Evolutionary conservation across 192 early-diverging fungal species (phyloP).

Genomic region (Lobosporangium transversale): DNA sequence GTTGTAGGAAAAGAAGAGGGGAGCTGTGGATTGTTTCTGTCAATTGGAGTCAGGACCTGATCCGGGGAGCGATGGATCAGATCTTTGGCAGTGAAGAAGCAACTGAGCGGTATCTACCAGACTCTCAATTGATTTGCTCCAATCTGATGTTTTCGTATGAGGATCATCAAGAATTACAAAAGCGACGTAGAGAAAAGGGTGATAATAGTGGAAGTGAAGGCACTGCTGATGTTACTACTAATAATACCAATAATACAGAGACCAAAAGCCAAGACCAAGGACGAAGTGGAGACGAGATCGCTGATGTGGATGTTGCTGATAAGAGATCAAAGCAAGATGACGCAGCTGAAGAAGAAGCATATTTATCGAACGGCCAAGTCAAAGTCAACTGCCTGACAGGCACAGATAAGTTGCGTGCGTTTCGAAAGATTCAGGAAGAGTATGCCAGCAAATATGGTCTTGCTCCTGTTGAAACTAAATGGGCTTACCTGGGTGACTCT

Average conservation of each 20-base stretch:
- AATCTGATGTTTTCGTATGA: constrained; percentile 34
- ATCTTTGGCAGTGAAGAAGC: constrained; percentile 48
- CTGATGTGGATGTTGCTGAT: background rate
- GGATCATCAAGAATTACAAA: constrained; percentile 18
- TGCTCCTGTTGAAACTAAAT: constrained; percentile 21
- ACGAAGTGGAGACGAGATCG: background rate
- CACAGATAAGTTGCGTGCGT: constrained; percentile 46
- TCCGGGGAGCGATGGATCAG: constrained; percentile 44
- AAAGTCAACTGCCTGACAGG: constrained; percentile 31
- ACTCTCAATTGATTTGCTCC: constrained; percentile 40
- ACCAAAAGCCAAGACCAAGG: too few species aligned
- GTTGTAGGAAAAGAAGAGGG: constrained; percentile 2
- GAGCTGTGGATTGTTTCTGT: constrained; percentile 44
- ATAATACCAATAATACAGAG: background rate
- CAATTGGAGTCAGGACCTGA: constrained; percentile 50
- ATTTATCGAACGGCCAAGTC: constrained; percentile 31
- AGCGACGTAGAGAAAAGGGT: constrained; percentile 15
- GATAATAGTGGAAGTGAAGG: background rate
- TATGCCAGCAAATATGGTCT: constrained; percentile 29
- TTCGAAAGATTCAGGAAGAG: constrained; percentile 26
- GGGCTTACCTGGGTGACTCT: constrained; percentile 49
- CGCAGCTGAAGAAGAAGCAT: too few species aligned
- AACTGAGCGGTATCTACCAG: constrained; percentile 24
- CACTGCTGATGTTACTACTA: background rate
- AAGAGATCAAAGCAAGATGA: background rate